Conservation (phyloP, 2,329 filamentous ascomycete species). For the Aspergillus nomiae region DNA sequence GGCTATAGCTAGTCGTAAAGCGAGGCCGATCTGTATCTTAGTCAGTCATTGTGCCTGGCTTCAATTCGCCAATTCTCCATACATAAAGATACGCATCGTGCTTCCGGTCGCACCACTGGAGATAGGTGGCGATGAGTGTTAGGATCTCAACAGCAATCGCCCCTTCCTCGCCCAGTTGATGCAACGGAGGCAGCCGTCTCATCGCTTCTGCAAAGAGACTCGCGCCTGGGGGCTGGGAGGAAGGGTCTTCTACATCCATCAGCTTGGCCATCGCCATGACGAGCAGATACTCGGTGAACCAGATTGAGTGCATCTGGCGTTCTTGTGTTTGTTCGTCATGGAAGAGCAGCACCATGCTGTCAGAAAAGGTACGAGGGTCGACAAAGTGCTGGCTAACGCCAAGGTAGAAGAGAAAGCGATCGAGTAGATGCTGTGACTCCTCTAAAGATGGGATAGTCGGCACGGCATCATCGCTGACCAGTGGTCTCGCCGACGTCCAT, state of each 20-base stretch:
- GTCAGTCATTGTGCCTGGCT: background rate
- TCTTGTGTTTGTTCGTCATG: slow-evolving; percentile 13
- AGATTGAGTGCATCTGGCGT: slow-evolving; percentile 15
- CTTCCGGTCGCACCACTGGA: slow-evolving; percentile 25
- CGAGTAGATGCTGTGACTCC: slow-evolving; percentile 23
- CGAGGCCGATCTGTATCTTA: slow-evolving; percentile 18
- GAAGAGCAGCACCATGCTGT: slow-evolving; percentile 20
- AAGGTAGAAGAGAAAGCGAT: slow-evolving; percentile 26
- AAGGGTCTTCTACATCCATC: slow-evolving; percentile 24
- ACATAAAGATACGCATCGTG: slow-evolving; percentile 25
- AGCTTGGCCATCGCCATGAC: slow-evolving; percentile 29
- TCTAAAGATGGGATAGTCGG: slow-evolving; percentile 16
- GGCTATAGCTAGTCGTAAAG: slow-evolving; percentile 22
- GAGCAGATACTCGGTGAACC: slow-evolving; percentile 26
- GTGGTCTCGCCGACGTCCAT: background rate
- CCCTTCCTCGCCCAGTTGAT: slow-evolving; percentile 19
- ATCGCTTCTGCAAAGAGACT: slow-evolving; percentile 22
- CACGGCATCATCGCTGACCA: slow-evolving; percentile 9
- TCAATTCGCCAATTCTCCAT: background rate
- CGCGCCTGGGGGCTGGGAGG: slow-evolving; percentile 17
- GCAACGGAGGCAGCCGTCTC: slow-evolving; percentile 18
- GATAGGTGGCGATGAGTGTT: slow-evolving; percentile 21
- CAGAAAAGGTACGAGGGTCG: slow-evolving; percentile 23
- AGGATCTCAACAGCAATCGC: slow-evolving; percentile 21
- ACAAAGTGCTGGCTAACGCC: slow-evolving; percentile 27